Evolutionary conservation across 2,329 filamentous ascomycete species (phyloP).

Genomic region (Alternaria longipes): DNA sequence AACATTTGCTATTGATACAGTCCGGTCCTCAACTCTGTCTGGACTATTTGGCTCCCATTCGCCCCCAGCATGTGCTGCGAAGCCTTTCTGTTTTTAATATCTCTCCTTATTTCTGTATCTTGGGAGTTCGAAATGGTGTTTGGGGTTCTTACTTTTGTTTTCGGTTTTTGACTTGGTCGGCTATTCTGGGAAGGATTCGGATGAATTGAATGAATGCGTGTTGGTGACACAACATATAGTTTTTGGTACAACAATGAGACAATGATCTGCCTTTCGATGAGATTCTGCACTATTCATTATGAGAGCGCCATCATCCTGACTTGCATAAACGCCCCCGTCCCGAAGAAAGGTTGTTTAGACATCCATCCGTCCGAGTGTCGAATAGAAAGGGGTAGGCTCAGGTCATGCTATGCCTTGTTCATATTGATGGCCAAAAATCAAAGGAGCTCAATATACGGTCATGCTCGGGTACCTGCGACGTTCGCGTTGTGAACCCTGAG

Average conservation of each 20-base stretch:
- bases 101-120: neutral
- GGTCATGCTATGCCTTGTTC: neutral
- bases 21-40: neutral
- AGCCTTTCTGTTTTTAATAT: neutral
- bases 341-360: neutral
- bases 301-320: neutral
- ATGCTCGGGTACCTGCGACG: slow-evolving; percentile 14
- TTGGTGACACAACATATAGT: slow-evolving; percentile 16
- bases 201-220: slow-evolving; percentile 9
- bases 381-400: neutral
- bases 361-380: neutral
- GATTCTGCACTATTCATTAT: slow-evolving; percentile 10
- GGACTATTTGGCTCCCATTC: neutral
- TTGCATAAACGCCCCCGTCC: neutral
- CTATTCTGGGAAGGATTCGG: slow-evolving; percentile 9
- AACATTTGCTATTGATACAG: neutral
- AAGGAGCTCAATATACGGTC: neutral
- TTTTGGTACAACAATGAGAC: neutral
- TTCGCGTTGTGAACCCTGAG: neutral
- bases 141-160: neutral
- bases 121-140: neutral
- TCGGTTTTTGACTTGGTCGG: slow-evolving; percentile 1
- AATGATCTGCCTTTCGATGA: slow-evolving; percentile 3
- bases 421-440: neutral
- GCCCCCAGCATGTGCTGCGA: neutral